phyloP scores from a whole-genome alignment of 1,284 basidiomycete species.

The Ceratobasidium sp. region DNA sequence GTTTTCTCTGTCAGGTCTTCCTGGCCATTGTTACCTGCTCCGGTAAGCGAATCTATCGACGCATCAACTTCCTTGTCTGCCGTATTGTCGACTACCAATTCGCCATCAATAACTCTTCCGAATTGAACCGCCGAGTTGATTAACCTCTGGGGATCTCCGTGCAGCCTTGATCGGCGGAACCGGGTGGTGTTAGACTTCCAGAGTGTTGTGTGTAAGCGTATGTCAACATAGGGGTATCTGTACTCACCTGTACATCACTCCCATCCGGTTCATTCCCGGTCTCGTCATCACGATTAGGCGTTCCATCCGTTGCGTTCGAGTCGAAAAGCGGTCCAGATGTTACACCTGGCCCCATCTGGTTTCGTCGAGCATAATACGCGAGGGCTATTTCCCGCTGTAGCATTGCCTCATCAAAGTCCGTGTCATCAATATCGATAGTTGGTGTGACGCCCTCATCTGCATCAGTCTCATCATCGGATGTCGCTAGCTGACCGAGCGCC shows the following conservation, averaged over 20 bases:
- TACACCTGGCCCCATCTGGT: conserved; percentile 60
- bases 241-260: conserved; percentile 55
- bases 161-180: conserved; percentile 59
- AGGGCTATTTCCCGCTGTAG: conserved; percentile 77
- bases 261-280: conserved; percentile 52
- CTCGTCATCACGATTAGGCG: background rate
- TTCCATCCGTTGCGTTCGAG: conserved; percentile 41
- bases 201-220: conserved; percentile 48
- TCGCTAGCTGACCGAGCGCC: conserved; percentile 44
- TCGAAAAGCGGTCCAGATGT: conserved; percentile 22
- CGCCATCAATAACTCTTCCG: conserved; percentile 64
- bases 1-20: conserved; percentile 24
- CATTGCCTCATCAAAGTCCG: conserved; percentile 63
- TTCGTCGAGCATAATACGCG: conserved; percentile 68
- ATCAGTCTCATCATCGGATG: conserved; percentile 59
- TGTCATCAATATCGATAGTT: conserved; percentile 37
- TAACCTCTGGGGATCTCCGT: conserved; percentile 55
- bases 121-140: conserved; percentile 57
- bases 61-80: conserved; percentile 56
- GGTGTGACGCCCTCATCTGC: conserved; percentile 25
- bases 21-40: background rate
- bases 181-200: conserved; percentile 62
- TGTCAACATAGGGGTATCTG: background rate
- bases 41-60: conserved; percentile 60
- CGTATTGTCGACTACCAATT: conserved; percentile 62